Base-by-base conservation (phyloP, 129 eudicot genomes). In the Helianthus annuus region DNA sequence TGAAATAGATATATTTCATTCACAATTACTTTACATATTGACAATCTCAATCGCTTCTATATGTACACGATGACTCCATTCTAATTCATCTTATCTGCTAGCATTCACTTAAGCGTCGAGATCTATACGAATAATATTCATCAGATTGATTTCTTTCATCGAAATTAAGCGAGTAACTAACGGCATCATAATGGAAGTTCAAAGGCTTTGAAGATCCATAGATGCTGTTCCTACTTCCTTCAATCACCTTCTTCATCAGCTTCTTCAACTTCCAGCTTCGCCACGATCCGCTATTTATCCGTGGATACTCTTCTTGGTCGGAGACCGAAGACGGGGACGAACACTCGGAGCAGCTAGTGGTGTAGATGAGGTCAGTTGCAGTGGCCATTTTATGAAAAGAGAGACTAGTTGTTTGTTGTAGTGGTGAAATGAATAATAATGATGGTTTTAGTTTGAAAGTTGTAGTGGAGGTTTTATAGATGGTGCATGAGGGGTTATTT, bases 131-230 rank as follows among this genome's bases (percentile, higher is more conserved):
- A 54, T 54, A 65, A 42, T 75, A 44, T 2, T 75, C 79, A 16
- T 65, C 72, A 29, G 7, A 17, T 9, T 67, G 64, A 48, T 69
- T 60, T 32, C 97, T 94, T 15, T 90, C 89, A 44, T 87, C 97
- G 58, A 85, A 90, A 59, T 90, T 90, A 42, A 83, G 87, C 0
- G 93, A 74, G 29, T 87, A 90, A 77, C 96, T 87, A 48, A 81
- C 78, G 13, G 84, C 89, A 71, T 90, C 94, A 36, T 90, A 90
- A 12, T 72, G 84, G 48, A 84, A 90, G 5, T 77, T 80, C 16
- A 73, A 24, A 9, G 89, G 83, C 69, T 70, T 84, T 0, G 66
- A 66, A 10, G 90, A 73, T 38, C 78, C 81, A 22, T 61, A 83
- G 0, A 87, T 69, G 78, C 67, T 82, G 66, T 56, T 75, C 83